These are phyloP conservation scores for Dactylellina drechsleri DNA, from an alignment of 2,329 filamentous ascomycete genomes.

Conservation along the genomic window DNA sequence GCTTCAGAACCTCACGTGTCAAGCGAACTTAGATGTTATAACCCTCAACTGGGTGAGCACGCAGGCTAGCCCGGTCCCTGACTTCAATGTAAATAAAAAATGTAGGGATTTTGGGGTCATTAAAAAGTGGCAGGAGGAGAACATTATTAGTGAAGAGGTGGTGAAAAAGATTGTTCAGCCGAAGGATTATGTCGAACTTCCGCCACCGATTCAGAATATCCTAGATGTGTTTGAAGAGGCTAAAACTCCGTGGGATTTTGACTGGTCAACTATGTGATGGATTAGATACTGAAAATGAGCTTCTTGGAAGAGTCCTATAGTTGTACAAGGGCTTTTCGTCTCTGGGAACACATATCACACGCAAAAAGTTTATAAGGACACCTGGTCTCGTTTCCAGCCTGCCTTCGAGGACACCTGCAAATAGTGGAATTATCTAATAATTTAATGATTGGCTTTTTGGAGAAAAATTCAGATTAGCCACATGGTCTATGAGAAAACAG, in stretches of 20 bases:
- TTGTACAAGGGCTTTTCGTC: neutral
- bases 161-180: constrained; percentile 26
- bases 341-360: neutral
- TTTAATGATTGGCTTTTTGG: constrained; percentile 37
- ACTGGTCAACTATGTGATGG: constrained; percentile 39
- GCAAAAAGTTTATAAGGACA: neutral
- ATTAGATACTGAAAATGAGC: neutral
- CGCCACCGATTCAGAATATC: constrained; percentile 30
- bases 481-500: constrained; percentile 39
- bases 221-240: constrained; percentile 42
- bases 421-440: neutral
- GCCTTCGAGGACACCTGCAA: too few species aligned
- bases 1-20: constrained; percentile 60
- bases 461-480: constrained; percentile 9
- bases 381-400: too few species aligned
- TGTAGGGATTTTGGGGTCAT: constrained; percentile 59
- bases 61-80: constrained; percentile 59
- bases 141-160: constrained; percentile 33
- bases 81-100: constrained; percentile 60
- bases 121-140: constrained; percentile 42
- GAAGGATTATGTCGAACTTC: constrained; percentile 28
- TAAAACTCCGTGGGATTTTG: constrained; percentile 49
- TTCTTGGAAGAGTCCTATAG: neutral
- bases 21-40: constrained; percentile 60
- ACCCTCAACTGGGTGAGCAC: constrained; percentile 60